Evolutionary conservation across 1,284 basidiomycete genomes (phyloP), one percentile per base, ranked within the genome.

Genomic region (Cutaneotrichosporon sp.): DNA sequence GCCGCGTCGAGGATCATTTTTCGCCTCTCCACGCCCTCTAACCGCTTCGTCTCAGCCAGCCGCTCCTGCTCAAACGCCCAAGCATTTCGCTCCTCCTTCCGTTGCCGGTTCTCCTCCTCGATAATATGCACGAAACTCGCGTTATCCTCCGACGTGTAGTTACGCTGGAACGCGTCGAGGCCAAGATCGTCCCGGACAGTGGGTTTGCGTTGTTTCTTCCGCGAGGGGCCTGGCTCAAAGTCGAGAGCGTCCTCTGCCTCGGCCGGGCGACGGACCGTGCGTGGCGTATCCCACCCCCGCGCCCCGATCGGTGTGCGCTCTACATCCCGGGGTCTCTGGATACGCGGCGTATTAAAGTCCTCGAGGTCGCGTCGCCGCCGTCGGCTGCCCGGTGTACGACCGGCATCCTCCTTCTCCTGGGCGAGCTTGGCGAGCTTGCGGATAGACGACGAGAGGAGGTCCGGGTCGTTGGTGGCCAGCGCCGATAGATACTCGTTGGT

Each of bases 61-160:
- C 77, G 79, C 78, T 96, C 89, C 8, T 88, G 90, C 32, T 90
- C 86, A 84, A 86, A 97, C 8, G 91, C 92, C 92, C 92, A 96
- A 0, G 76, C 81, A 78, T 84, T 89, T 68, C 77, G 82, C 66
- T 89, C 86, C 65, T 83, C 84, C 35, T 61, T 47, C 55, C 90
- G 81, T 64, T 80, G 78, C 68, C 78, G 75, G 69, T 97, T 97
- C 78, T 96, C 91, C 54, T 86, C 84, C 50, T 91, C 84, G 49
- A 97, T 75, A 55, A 96, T 91, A 57, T 88, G 80, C 11, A 88
- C 88, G 70, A 97, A 97, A 53, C 88, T 92, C 4, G 91, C 85
- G 71, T 97, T 97, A 72, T 97, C 92, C 70, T 96, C 90, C 0
- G 90, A 93, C 1, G 93, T 97, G 70, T 90, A 94, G 41, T 81